Percentiles rank a stretch among this genome's conserved stretches.
phyloP scores from a whole-genome alignment of 345 rosid genomes.

The Cochlearia excelsa region DNA sequence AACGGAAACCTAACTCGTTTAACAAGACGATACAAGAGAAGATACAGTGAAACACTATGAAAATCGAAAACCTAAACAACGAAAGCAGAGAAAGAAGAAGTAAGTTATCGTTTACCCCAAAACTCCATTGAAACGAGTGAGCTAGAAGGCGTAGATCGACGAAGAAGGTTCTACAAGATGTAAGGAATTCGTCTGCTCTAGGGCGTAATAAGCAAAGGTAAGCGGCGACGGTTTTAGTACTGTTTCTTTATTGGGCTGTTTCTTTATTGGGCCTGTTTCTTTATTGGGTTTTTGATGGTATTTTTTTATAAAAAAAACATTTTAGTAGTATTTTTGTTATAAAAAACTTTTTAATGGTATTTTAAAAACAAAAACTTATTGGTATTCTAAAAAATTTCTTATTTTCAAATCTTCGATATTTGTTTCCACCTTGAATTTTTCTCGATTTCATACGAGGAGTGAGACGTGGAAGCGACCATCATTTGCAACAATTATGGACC shows the following conservation, averaged over 20 bases:
- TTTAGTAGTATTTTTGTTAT: too few relatives aligned
- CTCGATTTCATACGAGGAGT: conserved; percentile 37
- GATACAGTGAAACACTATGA: too few relatives aligned
- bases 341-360: too few relatives aligned
- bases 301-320: too few relatives aligned
- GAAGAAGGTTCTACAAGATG: neutral
- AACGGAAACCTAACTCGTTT: too few relatives aligned
- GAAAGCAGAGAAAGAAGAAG: neutral
- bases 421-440: neutral
- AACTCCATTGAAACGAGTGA: neutral
- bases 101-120: neutral
- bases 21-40: too few relatives aligned
- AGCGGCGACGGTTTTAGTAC: too few relatives aligned
- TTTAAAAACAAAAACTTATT: too few relatives aligned
- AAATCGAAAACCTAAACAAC: neutral
- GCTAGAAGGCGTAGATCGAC: neutral
- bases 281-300: conserved; percentile 31
- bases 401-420: neutral
- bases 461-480: conserved; percentile 99
- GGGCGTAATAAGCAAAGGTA: neutral
- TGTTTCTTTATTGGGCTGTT: neutral
- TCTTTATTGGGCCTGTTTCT: too few relatives aligned
- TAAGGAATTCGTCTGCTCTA: neutral
- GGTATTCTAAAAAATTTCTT: neutral
- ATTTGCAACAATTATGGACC: conserved; percentile 39